Evolutionary conservation across 352 stramenopile species (phyloP), one percentile per base, ranked within the genome.

Genomic region (Globisporangium cederbergense): DNA sequence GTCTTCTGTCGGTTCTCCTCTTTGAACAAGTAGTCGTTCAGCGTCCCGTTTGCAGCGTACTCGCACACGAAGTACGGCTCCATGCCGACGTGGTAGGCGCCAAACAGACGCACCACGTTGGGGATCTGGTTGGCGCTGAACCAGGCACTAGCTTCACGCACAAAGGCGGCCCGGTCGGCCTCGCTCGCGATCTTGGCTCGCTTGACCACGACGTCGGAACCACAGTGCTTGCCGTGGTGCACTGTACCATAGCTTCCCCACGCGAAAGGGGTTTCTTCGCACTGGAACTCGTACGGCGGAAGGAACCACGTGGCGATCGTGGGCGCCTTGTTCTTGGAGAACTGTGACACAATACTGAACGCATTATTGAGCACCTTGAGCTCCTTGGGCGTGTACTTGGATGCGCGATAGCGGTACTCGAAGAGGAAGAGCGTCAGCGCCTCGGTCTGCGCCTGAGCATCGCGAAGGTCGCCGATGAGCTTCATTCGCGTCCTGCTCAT

Each of bases 61-160:
- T 64, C 58, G 14, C 46, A 57, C 5, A 64, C 58, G 51, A 64
- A 64, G 46, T 58, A 58, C 2, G 50, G 58, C 16, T 16, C 22
- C 3, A 8, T 22, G 20, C 46, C 30, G 11, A 64, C 25, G 30
- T 64, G 25, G 30, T 18, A 64, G 10, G 58, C 58, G 38, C 58
- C 58, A n/a, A 30, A 36, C 30, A 64, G 32, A n/a, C 14, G 34
- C 22, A 64, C 45, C 11, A 64, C 46, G 16, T 58, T 53, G 16
- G 45, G 40, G 25, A 38, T 20, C 25, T 51, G 38, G 25, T 16
- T 62, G 18, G 45, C 22, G 16, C 53, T 40, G 30, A 45, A 54
- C 57, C 57, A 62, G 9, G 30, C 25, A n/a, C 53, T 22, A 5
- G 45, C 57, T 14, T 62, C 57, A 5, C 18, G 11, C 57, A 62